These are phyloP conservation scores for Fraxinus baroniana DNA, from an alignment of 305 asterid genomes.

Conservation along the genomic window DNA sequence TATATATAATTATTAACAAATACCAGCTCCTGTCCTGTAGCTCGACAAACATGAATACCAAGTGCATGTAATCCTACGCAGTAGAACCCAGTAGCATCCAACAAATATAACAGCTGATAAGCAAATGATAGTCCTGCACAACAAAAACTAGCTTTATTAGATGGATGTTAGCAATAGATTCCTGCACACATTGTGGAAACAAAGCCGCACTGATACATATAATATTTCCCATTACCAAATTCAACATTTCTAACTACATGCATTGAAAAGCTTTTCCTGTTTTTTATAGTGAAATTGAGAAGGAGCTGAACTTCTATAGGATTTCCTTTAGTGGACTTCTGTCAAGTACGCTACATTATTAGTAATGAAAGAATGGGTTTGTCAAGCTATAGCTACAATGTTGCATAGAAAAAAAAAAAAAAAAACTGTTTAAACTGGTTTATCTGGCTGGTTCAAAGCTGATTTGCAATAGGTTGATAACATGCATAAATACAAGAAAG, in stretches of 20 bases:
- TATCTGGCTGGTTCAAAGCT: not conserved
- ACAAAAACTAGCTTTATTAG: constrained; percentile 22
- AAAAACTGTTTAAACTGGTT: not conserved
- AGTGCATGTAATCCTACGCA: constrained; percentile 82
- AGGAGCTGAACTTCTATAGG: not conserved
- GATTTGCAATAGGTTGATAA: not conserved
- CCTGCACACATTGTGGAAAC: constrained; percentile 15
- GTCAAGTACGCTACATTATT: not conserved
- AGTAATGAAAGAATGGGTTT: not conserved
- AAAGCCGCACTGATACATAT: constrained; percentile 6
- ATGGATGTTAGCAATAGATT: constrained; percentile 18
- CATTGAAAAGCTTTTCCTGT: not conserved
- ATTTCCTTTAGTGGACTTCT: not conserved
- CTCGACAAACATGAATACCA: constrained; percentile 93
- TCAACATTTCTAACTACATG: not conserved
- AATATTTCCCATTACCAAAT: not conserved
- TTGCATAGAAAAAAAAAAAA: not conserved
- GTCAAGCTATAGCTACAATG: not conserved
- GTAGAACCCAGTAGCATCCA: constrained; percentile 79
- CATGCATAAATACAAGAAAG: constrained; percentile 11
- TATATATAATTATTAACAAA: constrained; percentile 19
- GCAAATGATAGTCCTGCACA: constrained; percentile 86
- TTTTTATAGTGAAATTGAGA: not conserved
- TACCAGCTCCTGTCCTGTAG: constrained; percentile 99
- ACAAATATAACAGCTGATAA: constrained; percentile 83